Conservation (phyloP, 1,139 yeast genomes). For the Geotrichum carabidarum region DNA sequence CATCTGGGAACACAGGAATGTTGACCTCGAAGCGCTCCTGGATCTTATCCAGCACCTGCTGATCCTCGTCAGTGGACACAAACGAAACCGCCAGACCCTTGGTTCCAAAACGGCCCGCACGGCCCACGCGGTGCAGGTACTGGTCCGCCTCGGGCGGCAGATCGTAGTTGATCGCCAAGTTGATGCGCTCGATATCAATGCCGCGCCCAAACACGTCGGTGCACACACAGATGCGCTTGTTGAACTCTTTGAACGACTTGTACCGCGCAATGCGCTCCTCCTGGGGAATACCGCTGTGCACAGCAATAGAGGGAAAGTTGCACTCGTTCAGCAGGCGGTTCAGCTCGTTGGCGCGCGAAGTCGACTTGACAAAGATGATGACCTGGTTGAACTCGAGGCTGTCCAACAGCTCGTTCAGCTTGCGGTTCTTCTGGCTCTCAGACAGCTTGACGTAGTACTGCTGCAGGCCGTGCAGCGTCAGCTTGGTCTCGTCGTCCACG, state of each 20-base stretch:
- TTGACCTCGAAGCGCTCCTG: slow-evolving; percentile 97
- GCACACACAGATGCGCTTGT: slow-evolving; percentile 96
- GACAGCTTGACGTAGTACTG: slow-evolving; percentile 88
- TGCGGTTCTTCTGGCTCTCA: slow-evolving; percentile 90
- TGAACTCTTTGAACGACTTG: slow-evolving; percentile 93
- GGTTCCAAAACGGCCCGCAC: slow-evolving; percentile 99
- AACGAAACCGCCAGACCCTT: slow-evolving; percentile 95
- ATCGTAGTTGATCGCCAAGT: slow-evolving; percentile 95
- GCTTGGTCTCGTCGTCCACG: slow-evolving; percentile 95
- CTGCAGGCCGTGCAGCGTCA: slow-evolving; percentile 96
- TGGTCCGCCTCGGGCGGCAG: slow-evolving; percentile 83
- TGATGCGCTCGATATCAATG: slow-evolving; percentile 97
- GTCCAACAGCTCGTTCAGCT: slow-evolving; percentile 86
- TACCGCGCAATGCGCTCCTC: slow-evolving; percentile 97
- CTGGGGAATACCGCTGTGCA: slow-evolving; percentile 92
- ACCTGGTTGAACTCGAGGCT: slow-evolving; percentile 96
- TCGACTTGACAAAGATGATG: slow-evolving; percentile 89
- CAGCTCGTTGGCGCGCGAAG: slow-evolving; percentile 86
- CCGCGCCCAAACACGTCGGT: slow-evolving; percentile 99
- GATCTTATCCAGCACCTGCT: slow-evolving; percentile 83
- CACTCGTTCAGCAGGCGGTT: slow-evolving; percentile 85
- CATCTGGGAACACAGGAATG: slow-evolving; percentile 92
- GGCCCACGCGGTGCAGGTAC: slow-evolving; percentile 97
- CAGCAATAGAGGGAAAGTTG: slow-evolving; percentile 95
- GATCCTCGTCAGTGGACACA: slow-evolving; percentile 79